These are phyloP conservation scores for Litsea cubeba DNA, from an alignment of 164 flowering plant species.

Conservation along the genomic window DNA sequence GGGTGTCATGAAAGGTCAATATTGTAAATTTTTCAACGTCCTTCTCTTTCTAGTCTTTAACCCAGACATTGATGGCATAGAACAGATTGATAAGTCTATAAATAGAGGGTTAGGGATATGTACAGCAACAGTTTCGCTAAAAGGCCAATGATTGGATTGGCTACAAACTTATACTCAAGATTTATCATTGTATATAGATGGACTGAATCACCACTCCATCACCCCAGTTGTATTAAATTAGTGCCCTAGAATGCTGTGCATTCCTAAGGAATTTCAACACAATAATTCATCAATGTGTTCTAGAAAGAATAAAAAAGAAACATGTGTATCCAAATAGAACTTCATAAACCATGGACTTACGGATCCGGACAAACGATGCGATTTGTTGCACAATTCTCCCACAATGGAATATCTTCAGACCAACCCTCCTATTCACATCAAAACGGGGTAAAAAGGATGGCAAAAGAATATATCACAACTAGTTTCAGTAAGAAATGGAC, in stretches of 20 bases:
- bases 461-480: not conserved
- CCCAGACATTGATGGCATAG: no score
- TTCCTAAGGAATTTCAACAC: not conserved
- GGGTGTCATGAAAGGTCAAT: no score
- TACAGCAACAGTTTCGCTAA: no score
- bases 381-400: constrained; percentile 51
- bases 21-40: no score
- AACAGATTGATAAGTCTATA: no score
- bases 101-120: no score
- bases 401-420: constrained; percentile 42
- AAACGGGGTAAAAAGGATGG: not conserved
- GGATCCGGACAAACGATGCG: constrained; percentile 70
- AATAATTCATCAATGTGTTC: not conserved
- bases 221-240: not conserved
- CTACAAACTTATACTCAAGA: not conserved
- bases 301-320: not conserved
- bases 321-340: not conserved
- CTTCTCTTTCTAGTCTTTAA: no score
- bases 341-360: constrained; percentile 39
- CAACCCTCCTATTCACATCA: constrained; percentile 44
- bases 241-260: not conserved
- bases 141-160: not conserved
- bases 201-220: not conserved
- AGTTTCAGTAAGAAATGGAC: not conserved
- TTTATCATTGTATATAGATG: not conserved